Evolutionary conservation across 129 eudicot genomes (phyloP).

Genomic region (Cynara cardunculus): DNA sequence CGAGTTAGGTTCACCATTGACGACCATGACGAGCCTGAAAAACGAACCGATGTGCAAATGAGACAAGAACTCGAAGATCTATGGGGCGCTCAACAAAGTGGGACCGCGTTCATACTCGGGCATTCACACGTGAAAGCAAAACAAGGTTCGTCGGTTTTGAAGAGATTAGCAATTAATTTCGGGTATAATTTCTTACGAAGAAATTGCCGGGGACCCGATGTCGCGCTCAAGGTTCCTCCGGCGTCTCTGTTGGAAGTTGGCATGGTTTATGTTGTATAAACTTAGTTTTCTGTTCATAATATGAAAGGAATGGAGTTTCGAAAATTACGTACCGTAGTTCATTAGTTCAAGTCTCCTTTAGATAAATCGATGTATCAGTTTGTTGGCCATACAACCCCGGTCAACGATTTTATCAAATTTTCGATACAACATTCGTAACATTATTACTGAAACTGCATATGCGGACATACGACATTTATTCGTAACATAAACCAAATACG

Average conservation of each 20-base stretch:
- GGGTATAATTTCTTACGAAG: constrained; percentile 75
- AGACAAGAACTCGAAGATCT: constrained; percentile 67
- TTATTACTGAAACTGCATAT: not conserved
- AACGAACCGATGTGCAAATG: constrained; percentile 26
- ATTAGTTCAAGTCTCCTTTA: not conserved
- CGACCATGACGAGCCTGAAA: constrained; percentile 28
- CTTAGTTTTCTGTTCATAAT: constrained; percentile 21
- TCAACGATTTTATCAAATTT: not conserved
- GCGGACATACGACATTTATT: not conserved
- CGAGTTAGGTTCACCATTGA: constrained; percentile 53
- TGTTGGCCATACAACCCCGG: not conserved
- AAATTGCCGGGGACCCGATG: constrained; percentile 79
- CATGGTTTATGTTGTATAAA: constrained; percentile 80
- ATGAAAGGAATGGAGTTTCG: constrained; percentile 4
- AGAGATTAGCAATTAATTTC: constrained; percentile 65
- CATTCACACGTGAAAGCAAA: constrained; percentile 82
- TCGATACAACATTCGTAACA: not conserved
- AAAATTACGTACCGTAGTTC: not conserved
- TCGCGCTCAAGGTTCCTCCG: constrained; percentile 70
- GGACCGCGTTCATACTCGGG: constrained; percentile 80
- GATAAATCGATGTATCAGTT: not conserved
- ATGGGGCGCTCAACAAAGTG: constrained; percentile 62
- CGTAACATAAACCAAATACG: not conserved
- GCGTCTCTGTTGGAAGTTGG: constrained; percentile 89
- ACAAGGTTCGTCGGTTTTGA: constrained; percentile 70